Evolutionary conservation across 1,139 yeast genomes (phyloP), one percentile per base, ranked within the genome.

Genomic region (Sugiyamaella paludigena): DNA sequence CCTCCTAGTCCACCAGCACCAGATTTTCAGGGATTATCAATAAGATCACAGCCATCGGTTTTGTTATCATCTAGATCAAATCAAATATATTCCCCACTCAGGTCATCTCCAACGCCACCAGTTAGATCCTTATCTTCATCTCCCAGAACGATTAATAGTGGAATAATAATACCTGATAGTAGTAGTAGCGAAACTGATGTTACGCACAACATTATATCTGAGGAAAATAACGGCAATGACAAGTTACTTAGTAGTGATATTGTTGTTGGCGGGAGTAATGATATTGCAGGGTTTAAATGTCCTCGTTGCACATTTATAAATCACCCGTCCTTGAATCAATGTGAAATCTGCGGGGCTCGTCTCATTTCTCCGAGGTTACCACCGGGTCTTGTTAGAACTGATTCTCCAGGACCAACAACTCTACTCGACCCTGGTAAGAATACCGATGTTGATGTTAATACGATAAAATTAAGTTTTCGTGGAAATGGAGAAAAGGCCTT

Each of bases 291-390:
- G 48, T 72, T 75, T 37, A 75, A 75, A 43, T 92, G 98, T 58
- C 83, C 89, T 0, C 74, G 77, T 40, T 92, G 98, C 61, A 92
- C 98, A 0, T 92, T 91, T 61, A 71, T 80, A 12, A 92, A 92
- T 63, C 96, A 91, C 65, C 86, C 91, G 0, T 79, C 87, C 3
- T 71, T 92, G 73, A 71, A 76, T 42, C 75, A 73, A 54, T 92
- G 98, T 65, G 98, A 92, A 65, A 77, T 92, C 64, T 92, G 98
- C 69, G 96, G 96, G 0, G 73, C 84, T 0, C 75, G 77, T 40
- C 69, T 87, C 28, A 66, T 72, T 1, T 61, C 70, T 2, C 61
- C 66, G 4, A 59, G 65, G 16, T 58, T 57, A 45, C 66, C 65
- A 12, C 59, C 65, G 7, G 55, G 57, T 29, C 49, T 64, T 40